Percentiles rank a stretch among this genome's conserved stretches.
Evolutionary conservation across 2,329 filamentous ascomycete species (phyloP).

Genomic region (Curvularia sp.): DNA sequence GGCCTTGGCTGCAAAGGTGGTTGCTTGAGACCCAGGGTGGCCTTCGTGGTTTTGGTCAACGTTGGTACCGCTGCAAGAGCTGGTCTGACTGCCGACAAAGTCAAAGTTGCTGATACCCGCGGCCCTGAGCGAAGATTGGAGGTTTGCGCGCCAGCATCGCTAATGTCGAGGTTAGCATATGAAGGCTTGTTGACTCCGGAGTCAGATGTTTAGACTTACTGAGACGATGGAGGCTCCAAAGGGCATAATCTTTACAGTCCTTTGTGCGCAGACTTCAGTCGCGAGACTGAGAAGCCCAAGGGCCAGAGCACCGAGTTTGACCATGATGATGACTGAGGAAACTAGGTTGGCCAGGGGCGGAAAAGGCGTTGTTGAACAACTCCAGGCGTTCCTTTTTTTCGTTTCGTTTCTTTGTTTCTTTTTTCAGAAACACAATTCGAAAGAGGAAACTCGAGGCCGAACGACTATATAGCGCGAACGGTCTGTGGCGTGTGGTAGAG

Average conservation of each 20-base stretch:
- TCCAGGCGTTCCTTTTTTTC: not conserved
- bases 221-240: constrained; percentile 49
- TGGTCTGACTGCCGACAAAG: constrained; percentile 48
- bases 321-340: constrained; percentile 22
- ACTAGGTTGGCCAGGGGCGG: not conserved
- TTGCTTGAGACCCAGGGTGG: constrained; percentile 53
- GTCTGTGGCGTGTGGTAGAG: not conserved
- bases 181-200: not conserved
- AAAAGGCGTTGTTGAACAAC: not conserved
- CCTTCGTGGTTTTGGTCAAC: constrained; percentile 58
- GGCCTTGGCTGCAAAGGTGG: constrained; percentile 50
- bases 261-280: constrained; percentile 29
- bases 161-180: constrained; percentile 21
- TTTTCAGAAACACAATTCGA: not conserved
- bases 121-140: constrained; percentile 40
- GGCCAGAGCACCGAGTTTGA: constrained; percentile 30
- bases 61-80: constrained; percentile 47
- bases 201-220: constrained; percentile 22
- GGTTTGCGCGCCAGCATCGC: constrained; percentile 50
- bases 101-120: constrained; percentile 39
- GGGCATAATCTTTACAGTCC: constrained; percentile 46
- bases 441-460: not conserved
- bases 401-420: no score
- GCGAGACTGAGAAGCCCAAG: constrained; percentile 33
- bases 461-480: not conserved